Percentiles rank a stretch among this genome's conserved stretches.
Evolutionary conservation across 768 basidiomycete genomes (phyloP).

Genomic region (Podaxis carcinomalis): DNA sequence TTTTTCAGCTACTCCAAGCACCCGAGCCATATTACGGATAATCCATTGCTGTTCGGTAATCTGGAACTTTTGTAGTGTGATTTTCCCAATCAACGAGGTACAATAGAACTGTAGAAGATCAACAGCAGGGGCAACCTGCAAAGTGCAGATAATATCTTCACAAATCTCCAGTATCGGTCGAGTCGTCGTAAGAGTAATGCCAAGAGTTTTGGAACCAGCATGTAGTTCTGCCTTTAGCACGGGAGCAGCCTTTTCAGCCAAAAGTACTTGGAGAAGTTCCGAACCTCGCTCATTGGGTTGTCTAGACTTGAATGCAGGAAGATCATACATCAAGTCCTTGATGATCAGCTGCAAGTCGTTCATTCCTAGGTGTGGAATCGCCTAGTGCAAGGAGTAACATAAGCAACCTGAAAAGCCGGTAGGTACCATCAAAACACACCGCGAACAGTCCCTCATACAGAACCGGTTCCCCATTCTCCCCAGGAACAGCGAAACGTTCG

Average conservation of each 20-base stretch:
- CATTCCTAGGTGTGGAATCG: slow-evolving; percentile 39
- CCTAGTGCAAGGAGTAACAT: slow-evolving; percentile 29
- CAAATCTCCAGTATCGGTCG: slow-evolving; percentile 4
- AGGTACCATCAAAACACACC: slow-evolving; percentile 29
- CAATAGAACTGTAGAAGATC: slow-evolving; percentile 53
- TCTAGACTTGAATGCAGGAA: slow-evolving; percentile 10
- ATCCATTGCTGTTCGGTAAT: slow-evolving; percentile 40
- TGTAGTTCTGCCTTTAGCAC: slow-evolving; percentile 20
- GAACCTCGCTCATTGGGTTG: slow-evolving; percentile 3
- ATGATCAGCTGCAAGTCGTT: slow-evolving; percentile 39
- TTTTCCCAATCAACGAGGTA: slow-evolving; percentile 36
- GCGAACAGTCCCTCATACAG: slow-evolving; percentile 44
- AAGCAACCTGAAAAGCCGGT: background rate
- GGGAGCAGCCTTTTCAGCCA: slow-evolving; percentile 36
- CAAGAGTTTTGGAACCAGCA: slow-evolving; percentile 4
- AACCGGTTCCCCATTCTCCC: slow-evolving; percentile 41
- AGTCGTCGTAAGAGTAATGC: background rate
- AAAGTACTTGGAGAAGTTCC: slow-evolving; percentile 18
- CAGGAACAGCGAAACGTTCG: slow-evolving; percentile 38
- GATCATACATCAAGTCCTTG: slow-evolving; percentile 14
- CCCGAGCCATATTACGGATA: slow-evolving; percentile 41
- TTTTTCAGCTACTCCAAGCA: slow-evolving; percentile 25
- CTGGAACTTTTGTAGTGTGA: slow-evolving; percentile 41
- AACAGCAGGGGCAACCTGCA: slow-evolving; percentile 31
- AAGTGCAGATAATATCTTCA: slow-evolving; percentile 2